phyloP scores from a whole-genome alignment of 208 protist species.

The Vickermania ingenoplastis region DNA sequence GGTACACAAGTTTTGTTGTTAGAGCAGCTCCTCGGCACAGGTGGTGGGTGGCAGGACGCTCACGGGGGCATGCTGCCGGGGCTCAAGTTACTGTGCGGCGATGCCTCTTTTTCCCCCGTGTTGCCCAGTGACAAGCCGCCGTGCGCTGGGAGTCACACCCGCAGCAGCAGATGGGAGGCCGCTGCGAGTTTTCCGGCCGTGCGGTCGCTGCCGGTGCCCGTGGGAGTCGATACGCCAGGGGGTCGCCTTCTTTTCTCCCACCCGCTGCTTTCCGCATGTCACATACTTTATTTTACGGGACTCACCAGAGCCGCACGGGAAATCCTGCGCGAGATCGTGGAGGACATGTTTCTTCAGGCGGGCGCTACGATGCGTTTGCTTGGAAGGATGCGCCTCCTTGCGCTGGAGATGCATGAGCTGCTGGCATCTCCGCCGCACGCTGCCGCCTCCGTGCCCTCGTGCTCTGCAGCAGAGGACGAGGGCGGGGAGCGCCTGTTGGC shows the following conservation, averaged over 20 bases:
- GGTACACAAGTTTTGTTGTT: slow-evolving; percentile 47
- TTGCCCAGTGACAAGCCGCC: slow-evolving; percentile 31
- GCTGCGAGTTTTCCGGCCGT: too few species aligned
- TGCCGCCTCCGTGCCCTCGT: slow-evolving; percentile 22
- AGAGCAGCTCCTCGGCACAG: slow-evolving; percentile 61
- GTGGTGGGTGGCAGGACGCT: slow-evolving; percentile 64
- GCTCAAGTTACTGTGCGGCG: slow-evolving; percentile 36
- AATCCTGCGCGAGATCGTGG: slow-evolving; percentile 34
- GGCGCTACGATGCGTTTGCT: slow-evolving; percentile 16
- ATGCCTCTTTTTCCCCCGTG: slow-evolving; percentile 17
- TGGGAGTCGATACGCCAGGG: slow-evolving; percentile 1
- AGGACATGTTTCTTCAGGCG: slow-evolving; percentile 30
- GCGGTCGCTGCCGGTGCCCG: neutral
- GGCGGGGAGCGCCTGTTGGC: too few species aligned
- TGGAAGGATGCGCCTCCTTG: slow-evolving; percentile 26
- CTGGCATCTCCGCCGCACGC: too few species aligned
- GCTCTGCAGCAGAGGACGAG: too few species aligned
- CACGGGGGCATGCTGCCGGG: slow-evolving; percentile 41
- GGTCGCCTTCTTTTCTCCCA: neutral
- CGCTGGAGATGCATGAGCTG: slow-evolving; percentile 25
- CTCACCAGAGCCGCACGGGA: slow-evolving; percentile 33
- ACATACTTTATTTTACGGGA: slow-evolving; percentile 60
- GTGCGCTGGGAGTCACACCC: slow-evolving; percentile 28
- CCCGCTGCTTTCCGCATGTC: slow-evolving; percentile 16
- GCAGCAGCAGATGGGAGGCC: too few species aligned